A percentile compares a stretch with the other conserved stretches of the same genome.
Conservation (phyloP, 257 asterid genomes). For the Scutellaria baicalensis region DNA sequence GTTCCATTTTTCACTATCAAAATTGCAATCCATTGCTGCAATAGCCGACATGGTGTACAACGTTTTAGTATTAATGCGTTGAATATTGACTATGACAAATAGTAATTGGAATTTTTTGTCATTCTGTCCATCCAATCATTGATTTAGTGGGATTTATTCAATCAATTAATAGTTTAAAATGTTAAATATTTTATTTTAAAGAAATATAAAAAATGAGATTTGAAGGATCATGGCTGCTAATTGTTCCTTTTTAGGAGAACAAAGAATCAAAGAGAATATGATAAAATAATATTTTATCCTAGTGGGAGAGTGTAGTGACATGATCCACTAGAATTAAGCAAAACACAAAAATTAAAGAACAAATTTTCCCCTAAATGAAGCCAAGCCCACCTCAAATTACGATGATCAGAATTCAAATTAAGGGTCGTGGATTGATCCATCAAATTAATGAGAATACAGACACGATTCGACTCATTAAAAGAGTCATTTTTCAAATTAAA, state of each 20-base stretch:
- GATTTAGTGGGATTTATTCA: constrained; percentile 2
- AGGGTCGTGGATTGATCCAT: too few relatives aligned
- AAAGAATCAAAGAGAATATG: background rate
- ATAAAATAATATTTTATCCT: background rate
- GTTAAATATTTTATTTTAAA: background rate
- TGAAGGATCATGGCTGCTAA: background rate
- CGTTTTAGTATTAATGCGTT: background rate
- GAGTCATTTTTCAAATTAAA: too few relatives aligned
- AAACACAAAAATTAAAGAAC: too few relatives aligned
- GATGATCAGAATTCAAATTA: too few relatives aligned
- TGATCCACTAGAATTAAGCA: background rate
- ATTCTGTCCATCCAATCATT: constrained; percentile 18
- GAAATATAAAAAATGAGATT: background rate
- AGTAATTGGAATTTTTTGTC: constrained; percentile 4
- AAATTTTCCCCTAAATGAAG: too few relatives aligned
- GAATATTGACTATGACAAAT: background rate
- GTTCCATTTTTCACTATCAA: constrained; percentile 29
- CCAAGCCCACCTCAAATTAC: too few relatives aligned
- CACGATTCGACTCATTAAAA: too few relatives aligned
- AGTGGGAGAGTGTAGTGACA: background rate
- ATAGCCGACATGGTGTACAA: constrained; percentile 2
- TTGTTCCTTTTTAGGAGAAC: background rate
- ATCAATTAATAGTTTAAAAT: background rate
- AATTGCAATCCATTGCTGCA: constrained; percentile 20
- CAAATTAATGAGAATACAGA: too few relatives aligned